These are phyloP conservation scores for Penicillium verrucosum DNA, from an alignment of 2,329 filamentous ascomycete species.

Conservation along the genomic window DNA sequence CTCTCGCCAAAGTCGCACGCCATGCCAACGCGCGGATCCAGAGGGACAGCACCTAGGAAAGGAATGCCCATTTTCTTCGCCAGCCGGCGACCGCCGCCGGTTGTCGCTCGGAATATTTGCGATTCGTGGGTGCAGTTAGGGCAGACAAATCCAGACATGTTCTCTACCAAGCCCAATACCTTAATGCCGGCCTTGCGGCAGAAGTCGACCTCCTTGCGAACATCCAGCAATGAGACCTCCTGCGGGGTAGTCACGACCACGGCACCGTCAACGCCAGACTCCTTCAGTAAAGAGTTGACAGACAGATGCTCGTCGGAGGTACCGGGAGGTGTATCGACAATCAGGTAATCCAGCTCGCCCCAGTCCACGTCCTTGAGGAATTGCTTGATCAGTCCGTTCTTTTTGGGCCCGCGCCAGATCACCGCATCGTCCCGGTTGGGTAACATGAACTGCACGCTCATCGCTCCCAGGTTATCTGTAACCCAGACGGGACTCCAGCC, in stretches of 20 bases:
- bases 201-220: constrained; percentile 96
- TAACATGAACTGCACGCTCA: constrained; percentile 98
- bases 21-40: constrained; percentile 94
- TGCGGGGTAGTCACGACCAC: constrained; percentile 93
- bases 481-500: constrained; percentile 98
- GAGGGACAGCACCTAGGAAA: constrained; percentile 82
- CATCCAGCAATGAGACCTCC: constrained; percentile 86
- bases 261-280: constrained; percentile 88
- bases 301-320: constrained; percentile 94
- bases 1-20: constrained; percentile 96
- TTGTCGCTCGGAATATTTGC: constrained; percentile 88
- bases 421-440: constrained; percentile 90
- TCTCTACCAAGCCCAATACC: constrained; percentile 88
- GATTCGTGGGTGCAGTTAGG: constrained; percentile 77
- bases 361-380: constrained; percentile 98
- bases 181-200: constrained; percentile 90
- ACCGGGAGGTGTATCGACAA: constrained; percentile 93
- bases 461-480: constrained; percentile 86
- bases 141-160: constrained; percentile 97
- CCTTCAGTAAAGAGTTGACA: constrained; percentile 86
- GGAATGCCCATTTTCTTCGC: constrained; percentile 84
- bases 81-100: constrained; percentile 76
- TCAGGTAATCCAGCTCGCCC: constrained; percentile 88
- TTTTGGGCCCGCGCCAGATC: constrained; percentile 97
- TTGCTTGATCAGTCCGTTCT: constrained; percentile 97